Conservation (phyloP, 2,329 filamentous ascomycete genomes). For the Diatrype stigma region DNA sequence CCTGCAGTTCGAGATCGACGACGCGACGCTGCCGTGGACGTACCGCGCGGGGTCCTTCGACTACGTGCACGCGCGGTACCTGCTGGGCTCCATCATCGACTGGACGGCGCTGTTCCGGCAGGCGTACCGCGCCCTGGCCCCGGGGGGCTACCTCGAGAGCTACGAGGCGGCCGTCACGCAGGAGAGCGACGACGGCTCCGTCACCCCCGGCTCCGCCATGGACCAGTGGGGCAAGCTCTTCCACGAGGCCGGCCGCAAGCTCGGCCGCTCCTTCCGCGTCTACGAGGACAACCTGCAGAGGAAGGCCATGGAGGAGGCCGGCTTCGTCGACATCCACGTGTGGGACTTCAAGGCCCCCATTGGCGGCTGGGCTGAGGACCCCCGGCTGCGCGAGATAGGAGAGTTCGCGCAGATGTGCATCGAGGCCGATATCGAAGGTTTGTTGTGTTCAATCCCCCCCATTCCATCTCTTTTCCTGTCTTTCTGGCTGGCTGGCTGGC, state of each 20-base stretch:
- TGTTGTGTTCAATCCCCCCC: neutral
- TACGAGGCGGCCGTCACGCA: slow-evolving; percentile 15
- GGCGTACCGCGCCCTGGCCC: slow-evolving; percentile 45
- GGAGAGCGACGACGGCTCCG: slow-evolving; percentile 18
- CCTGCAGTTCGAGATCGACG: slow-evolving; percentile 60
- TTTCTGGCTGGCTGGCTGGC: neutral
- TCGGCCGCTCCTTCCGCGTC: slow-evolving; percentile 42
- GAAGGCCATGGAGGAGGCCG: slow-evolving; percentile 49
- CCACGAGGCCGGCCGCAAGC: slow-evolving; percentile 38
- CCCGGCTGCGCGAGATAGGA: slow-evolving; percentile 23
- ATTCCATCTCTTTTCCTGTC: neutral
- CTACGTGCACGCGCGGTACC: slow-evolving; percentile 52
- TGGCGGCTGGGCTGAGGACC: slow-evolving; percentile 25
- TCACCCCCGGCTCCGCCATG: slow-evolving; percentile 13
- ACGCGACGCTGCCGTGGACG: slow-evolving; percentile 49
- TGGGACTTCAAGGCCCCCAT: slow-evolving; percentile 39
- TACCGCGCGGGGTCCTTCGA: slow-evolving; percentile 43
- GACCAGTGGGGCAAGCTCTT: slow-evolving; percentile 25
- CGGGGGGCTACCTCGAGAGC: slow-evolving; percentile 38
- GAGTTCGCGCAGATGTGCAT: slow-evolving; percentile 22
- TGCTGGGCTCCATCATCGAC: slow-evolving; percentile 49
- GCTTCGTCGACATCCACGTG: slow-evolving; percentile 54
- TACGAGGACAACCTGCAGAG: slow-evolving; percentile 49
- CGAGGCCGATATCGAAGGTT: slow-evolving; percentile 25
- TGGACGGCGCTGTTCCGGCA: slow-evolving; percentile 48